phyloP scores from a whole-genome alignment of 495 filamentous ascomycete genomes.

The Aspergillus avenaceus region DNA sequence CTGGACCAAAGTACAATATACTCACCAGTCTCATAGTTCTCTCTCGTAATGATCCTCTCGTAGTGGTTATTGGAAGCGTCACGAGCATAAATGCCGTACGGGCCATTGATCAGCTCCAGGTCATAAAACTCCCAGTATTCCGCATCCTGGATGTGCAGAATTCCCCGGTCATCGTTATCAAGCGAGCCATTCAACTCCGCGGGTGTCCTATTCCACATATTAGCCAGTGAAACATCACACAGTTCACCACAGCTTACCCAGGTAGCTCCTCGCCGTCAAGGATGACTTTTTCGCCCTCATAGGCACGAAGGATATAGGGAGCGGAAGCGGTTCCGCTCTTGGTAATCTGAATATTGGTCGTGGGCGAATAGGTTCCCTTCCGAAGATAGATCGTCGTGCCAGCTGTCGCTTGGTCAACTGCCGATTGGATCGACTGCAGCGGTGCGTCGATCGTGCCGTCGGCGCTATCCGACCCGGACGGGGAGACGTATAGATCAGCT shows the following conservation, averaged over 20 bases:
- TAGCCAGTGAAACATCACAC: not conserved
- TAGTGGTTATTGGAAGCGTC: constrained; percentile 19
- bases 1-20: too few relatives aligned
- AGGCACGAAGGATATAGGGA: constrained; percentile 10
- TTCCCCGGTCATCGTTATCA: constrained; percentile 11
- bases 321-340: constrained; percentile 13
- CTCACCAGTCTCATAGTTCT: constrained; percentile 18
- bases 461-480: constrained; percentile 12
- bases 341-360: constrained; percentile 15
- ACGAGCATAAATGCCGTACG: constrained; percentile 14
- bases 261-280: constrained; percentile 16
- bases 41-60: constrained; percentile 11
- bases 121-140: constrained; percentile 19
- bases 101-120: constrained; percentile 16
- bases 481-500: constrained; percentile 17
- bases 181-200: constrained; percentile 12
- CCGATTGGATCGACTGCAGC: constrained; percentile 14
- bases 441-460: constrained; percentile 9
- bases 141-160: constrained; percentile 15
- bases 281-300: constrained; percentile 10
- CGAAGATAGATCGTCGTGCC: constrained; percentile 16
- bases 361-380: constrained; percentile 13
- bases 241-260: constrained; percentile 1
- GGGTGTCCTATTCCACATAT: constrained; percentile 5
- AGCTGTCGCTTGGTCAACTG: constrained; percentile 10